Percentiles rank a stretch among this genome's conserved stretches.
Conservation (phyloP, 2,329 filamentous ascomycete species). For the Fusarium longipes region DNA sequence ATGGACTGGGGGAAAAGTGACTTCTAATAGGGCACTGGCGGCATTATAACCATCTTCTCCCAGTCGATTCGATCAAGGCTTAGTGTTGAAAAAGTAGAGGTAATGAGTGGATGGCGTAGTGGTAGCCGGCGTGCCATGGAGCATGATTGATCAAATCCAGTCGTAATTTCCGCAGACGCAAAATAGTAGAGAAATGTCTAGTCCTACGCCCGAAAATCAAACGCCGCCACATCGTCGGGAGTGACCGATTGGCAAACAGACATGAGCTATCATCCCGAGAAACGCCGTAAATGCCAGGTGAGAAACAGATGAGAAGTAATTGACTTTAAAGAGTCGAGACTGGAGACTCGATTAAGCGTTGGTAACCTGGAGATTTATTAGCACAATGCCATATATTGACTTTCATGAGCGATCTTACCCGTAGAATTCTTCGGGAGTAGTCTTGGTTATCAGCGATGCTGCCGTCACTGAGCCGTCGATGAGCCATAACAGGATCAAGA, state of each 20-base stretch:
- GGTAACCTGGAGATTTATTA: slow-evolving; percentile 60
- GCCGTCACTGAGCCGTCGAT: slow-evolving; percentile 88
- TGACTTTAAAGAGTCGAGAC: slow-evolving; percentile 23
- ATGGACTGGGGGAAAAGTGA: slow-evolving; percentile 9
- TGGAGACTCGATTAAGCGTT: slow-evolving; percentile 61
- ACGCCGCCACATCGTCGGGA: slow-evolving; percentile 53
- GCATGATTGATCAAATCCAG: slow-evolving; percentile 47
- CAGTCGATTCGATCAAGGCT: slow-evolving; percentile 45
- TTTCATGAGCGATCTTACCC: slow-evolving; percentile 69
- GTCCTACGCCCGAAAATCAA: slow-evolving; percentile 53
- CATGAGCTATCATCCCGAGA: slow-evolving; percentile 53
- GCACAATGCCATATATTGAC: background rate
- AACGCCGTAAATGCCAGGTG: slow-evolving; percentile 58
- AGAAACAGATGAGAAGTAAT: slow-evolving; percentile 22
- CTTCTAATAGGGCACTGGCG: slow-evolving; percentile 21
- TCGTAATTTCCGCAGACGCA: slow-evolving; percentile 47
- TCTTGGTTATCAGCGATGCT: slow-evolving; percentile 98
- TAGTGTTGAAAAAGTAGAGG: slow-evolving; percentile 43
- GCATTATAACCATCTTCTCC: slow-evolving; percentile 38
- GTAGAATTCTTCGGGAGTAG: slow-evolving; percentile 94
- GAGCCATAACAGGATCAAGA: slow-evolving; percentile 86
- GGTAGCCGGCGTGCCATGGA: slow-evolving; percentile 43
- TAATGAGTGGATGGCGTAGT: slow-evolving; percentile 58
- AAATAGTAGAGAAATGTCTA: slow-evolving; percentile 46
- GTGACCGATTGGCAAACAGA: slow-evolving; percentile 50